These are phyloP conservation scores for Schizochytrium sp. DNA, from an alignment of 108 stramenopile species.

Conservation along the genomic window DNA sequence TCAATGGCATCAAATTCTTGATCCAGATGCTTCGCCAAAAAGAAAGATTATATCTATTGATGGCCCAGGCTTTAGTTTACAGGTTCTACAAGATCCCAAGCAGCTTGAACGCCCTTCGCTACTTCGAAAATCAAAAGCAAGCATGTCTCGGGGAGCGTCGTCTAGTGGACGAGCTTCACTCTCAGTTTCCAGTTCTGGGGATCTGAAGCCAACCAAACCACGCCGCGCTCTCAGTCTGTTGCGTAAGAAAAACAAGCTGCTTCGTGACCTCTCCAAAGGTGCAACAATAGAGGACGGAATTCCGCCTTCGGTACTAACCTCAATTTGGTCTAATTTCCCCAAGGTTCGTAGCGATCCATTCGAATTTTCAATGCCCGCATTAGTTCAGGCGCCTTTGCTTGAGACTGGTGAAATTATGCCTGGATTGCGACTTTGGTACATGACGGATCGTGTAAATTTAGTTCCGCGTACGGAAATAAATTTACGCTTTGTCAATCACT, in stretches of 20 bases:
- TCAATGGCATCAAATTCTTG: conserved; percentile 24
- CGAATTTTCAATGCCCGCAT: not conserved
- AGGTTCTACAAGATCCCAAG: not conserved
- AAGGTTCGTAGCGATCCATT: not conserved
- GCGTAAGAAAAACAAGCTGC: no score
- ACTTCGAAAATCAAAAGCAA: no score
- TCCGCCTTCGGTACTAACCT: not conserved
- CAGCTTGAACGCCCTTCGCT: no score
- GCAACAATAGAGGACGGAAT: no score
- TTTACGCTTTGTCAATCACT: not conserved
- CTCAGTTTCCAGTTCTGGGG: no score
- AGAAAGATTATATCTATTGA: not conserved
- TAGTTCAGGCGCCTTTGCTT: not conserved
- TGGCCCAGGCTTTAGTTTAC: not conserved
- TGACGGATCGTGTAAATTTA: not conserved
- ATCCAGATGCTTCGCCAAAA: not conserved
- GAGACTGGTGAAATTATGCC: not conserved
- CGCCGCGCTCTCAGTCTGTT: no score
- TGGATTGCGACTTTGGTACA: conserved; percentile 4
- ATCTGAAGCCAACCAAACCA: no score
- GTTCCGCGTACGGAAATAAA: conserved; percentile 25
- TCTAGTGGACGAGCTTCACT: no score
- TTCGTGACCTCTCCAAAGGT: no score
- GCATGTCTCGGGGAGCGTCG: no score
- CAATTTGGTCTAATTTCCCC: not conserved